Base-by-base conservation (phyloP, 768 basidiomycete species). In the Tremella mesenterica region DNA sequence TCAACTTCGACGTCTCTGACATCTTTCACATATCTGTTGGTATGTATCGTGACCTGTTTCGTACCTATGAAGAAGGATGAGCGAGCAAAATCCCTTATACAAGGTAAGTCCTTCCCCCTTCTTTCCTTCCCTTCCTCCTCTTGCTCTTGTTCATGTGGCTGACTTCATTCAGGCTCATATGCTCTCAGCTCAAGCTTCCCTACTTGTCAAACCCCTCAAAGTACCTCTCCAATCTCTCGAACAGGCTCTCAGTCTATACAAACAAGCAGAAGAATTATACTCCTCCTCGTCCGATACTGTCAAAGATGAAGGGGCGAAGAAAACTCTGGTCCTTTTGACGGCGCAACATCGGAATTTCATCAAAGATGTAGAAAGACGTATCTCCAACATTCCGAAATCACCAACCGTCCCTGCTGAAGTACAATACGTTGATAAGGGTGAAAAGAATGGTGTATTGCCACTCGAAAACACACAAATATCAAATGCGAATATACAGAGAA, bases 301-400 rank as follows among this genome's bases (percentile, higher is more conserved):
- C 4, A 44, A 29, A 3, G 48, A 38, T 16, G 23, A 20, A 28
- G 47, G 59, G 53, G 60, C 63, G 8, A 47, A 51, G 30, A 54
- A 56, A 30, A 69, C 71, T 1, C 55, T 73, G 4, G 55, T 60
- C 28, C 53, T 73, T 14, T 54, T 73, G 25, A 52, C 54, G 4
- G 52, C 56, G 9, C 71, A 73, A 50, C 67, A 73, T 52, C 53
- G 60, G 16, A 70, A 66, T 44, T 54, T 69, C n/a, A 58, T 62
- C 12, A 50, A 53, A 21, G 69, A 70, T 51, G 47, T 70, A 10
- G 63, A 67, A 43, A 34, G 71, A 27, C 51, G 69, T 28, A 61
- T 67, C 12, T 25, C 50, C 6, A 23, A 23, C 14, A 5, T 16
- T 16, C n/a, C 38, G 4, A 23, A n/a, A 8, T n/a, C 14, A 18